These are phyloP conservation scores for Fusarium goolgardi DNA, from an alignment of 2,329 filamentous ascomycete genomes.

Conservation along the genomic window DNA sequence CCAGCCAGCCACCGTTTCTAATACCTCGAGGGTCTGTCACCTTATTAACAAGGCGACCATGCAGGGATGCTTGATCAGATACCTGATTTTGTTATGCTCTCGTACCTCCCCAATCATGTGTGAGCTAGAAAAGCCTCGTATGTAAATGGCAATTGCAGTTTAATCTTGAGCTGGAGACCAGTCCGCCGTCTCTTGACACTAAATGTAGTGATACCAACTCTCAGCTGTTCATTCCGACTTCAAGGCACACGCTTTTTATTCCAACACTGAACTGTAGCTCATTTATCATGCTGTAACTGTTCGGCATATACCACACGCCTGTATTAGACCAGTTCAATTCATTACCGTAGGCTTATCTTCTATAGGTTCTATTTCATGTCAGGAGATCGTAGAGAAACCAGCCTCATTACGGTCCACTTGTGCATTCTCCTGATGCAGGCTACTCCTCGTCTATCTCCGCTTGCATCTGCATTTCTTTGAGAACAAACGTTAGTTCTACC, in stretches of 20 bases:
- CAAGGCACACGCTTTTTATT: constrained; percentile 13
- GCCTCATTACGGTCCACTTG: not conserved
- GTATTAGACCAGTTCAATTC: constrained; percentile 13
- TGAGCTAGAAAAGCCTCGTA: no score
- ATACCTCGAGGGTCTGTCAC: no score
- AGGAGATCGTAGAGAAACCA: not conserved
- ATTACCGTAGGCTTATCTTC: constrained; percentile 24
- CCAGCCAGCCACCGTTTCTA: no score
- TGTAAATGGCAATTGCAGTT: no score
- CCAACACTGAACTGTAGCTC: constrained; percentile 6
- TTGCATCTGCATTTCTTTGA: constrained; percentile 62
- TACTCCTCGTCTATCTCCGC: constrained; percentile 61
- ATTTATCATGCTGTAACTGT: constrained; percentile 16
- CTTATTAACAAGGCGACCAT: no score
- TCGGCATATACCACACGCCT: constrained; percentile 19
- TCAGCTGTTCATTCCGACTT: constrained; percentile 4
- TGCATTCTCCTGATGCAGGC: not conserved
- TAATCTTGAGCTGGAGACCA: not conserved
- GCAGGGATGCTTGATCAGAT: no score
- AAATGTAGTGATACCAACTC: constrained; percentile 1
- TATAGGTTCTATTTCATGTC: not conserved
- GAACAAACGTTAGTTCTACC: constrained; percentile 9
- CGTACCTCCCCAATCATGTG: no score
- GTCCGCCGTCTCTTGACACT: not conserved
- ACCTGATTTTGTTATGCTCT: no score